These are phyloP conservation scores for Diaporthe capsici DNA, from an alignment of 2,329 filamentous ascomycete species.

Conservation along the genomic window DNA sequence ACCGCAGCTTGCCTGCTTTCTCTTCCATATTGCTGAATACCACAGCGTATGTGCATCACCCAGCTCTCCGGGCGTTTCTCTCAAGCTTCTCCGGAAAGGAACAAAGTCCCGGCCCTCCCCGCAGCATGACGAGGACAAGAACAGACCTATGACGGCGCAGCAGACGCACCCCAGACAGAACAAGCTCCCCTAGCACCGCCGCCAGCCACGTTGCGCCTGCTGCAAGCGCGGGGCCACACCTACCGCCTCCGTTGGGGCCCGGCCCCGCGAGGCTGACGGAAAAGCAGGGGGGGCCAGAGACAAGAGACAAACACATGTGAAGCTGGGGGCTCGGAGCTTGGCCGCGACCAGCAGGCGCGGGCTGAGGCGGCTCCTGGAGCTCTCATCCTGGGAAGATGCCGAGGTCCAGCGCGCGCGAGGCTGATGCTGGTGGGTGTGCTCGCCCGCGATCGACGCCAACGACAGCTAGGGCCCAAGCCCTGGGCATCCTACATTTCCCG, in stretches of 20 bases:
- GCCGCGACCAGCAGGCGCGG: neutral
- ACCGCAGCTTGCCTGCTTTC: neutral
- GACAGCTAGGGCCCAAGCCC: slow-evolving; percentile 17
- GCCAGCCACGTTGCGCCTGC: slow-evolving; percentile 19
- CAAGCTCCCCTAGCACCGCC: slow-evolving; percentile 18
- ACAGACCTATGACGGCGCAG: neutral
- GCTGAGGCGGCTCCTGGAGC: slow-evolving; percentile 13
- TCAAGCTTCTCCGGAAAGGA: slow-evolving; percentile 28
- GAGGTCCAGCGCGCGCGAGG: slow-evolving; percentile 30
- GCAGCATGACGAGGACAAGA: neutral
- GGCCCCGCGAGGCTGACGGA: slow-evolving; percentile 28
- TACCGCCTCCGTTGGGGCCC: neutral
- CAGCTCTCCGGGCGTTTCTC: neutral
- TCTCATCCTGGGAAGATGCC: slow-evolving; percentile 27
- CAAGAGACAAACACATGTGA: neutral
- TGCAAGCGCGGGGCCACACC: neutral
- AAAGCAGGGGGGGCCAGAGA: neutral
- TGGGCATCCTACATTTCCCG: slow-evolving; percentile 27
- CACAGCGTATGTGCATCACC: neutral
- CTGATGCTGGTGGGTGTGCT: slow-evolving; percentile 1
- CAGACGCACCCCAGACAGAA: neutral
- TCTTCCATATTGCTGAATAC: neutral
- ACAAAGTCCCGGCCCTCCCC: slow-evolving; percentile 17
- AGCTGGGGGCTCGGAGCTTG: slow-evolving; percentile 5
- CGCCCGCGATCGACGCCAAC: slow-evolving; percentile 7